These are phyloP conservation scores for Sporopachydermia cereana DNA, from an alignment of 1,139 yeast species.

Conservation along the genomic window DNA sequence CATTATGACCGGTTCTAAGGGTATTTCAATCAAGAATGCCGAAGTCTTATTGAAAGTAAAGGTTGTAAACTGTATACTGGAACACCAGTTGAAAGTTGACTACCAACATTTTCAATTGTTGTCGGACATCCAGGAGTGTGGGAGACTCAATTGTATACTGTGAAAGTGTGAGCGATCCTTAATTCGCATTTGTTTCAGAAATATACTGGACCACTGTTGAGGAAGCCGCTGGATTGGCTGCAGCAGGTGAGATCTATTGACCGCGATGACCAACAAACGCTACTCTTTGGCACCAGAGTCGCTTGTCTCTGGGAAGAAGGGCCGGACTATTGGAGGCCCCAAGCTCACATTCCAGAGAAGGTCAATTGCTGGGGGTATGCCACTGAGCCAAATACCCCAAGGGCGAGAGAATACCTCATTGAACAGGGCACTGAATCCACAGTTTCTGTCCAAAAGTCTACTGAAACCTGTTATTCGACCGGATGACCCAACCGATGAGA, in stretches of 20 bases:
- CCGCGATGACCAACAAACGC: background rate
- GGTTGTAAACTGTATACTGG: background rate
- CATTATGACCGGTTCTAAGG: too few species aligned
- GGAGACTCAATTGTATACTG: background rate
- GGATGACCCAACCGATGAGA: background rate
- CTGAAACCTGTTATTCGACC: background rate
- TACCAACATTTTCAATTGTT: background rate
- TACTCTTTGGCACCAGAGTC: conserved; percentile 1
- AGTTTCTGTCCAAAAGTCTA: background rate
- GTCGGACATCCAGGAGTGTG: background rate
- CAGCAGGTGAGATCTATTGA: too few species aligned
- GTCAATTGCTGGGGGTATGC: background rate
- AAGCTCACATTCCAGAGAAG: background rate
- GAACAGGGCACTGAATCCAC: background rate
- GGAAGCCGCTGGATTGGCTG: too few species aligned
- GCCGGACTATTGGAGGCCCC: background rate
- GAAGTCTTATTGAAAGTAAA: background rate
- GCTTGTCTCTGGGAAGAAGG: background rate
- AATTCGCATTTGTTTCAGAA: background rate
- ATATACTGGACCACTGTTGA: background rate
- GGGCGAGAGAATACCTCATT: background rate
- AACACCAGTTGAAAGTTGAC: background rate
- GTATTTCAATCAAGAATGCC: background rate
- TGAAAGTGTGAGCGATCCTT: background rate
- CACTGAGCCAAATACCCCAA: background rate